Conservation (phyloP, 768 basidiomycete species). For the Omphalotus guepiniiformis region DNA sequence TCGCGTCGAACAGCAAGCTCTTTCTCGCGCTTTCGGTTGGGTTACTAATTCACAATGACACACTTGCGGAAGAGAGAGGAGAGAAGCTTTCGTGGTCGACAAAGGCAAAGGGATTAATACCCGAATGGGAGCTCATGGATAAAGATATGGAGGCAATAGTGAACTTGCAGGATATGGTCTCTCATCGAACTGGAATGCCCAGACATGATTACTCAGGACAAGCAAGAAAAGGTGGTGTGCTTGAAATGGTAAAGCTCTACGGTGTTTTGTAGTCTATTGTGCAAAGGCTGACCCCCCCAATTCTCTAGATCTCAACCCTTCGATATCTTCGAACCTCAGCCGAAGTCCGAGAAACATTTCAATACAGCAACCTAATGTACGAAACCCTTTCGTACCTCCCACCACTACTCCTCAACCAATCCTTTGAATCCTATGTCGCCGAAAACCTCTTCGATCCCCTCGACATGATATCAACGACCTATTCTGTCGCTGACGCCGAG, state of each 20-base stretch:
- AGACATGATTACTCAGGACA: constrained; percentile 36
- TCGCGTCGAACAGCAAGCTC: constrained; percentile 42
- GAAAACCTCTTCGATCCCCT: constrained; percentile 35
- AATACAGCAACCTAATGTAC: constrained; percentile 46
- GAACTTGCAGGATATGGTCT: constrained; percentile 37
- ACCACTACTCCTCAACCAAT: constrained; percentile 31
- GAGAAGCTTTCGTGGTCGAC: constrained; percentile 33
- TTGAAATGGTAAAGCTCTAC: constrained; percentile 29
- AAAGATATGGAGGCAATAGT: constrained; percentile 29
- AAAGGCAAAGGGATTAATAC: constrained; percentile 31
- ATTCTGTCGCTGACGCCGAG: constrained; percentile 33
- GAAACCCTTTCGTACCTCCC: constrained; percentile 37
- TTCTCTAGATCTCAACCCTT: constrained; percentile 3
- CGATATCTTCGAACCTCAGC: constrained; percentile 35
- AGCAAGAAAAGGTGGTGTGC: constrained; percentile 25
- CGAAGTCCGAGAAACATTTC: constrained; percentile 35
- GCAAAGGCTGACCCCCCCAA: background rate
- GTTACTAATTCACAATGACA: constrained; percentile 33
- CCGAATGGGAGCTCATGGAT: constrained; percentile 38
- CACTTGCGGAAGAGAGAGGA: constrained; percentile 26
- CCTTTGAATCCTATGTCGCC: constrained; percentile 35
- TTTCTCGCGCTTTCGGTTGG: constrained; percentile 36
- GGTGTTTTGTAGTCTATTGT: background rate
- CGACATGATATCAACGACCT: constrained; percentile 37
- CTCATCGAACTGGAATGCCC: constrained; percentile 43